Percentiles rank a stretch among this genome's conserved stretches.
Conservation (phyloP, 2,329 filamentous ascomycete species). For the Fusarium oligoseptatum region DNA sequence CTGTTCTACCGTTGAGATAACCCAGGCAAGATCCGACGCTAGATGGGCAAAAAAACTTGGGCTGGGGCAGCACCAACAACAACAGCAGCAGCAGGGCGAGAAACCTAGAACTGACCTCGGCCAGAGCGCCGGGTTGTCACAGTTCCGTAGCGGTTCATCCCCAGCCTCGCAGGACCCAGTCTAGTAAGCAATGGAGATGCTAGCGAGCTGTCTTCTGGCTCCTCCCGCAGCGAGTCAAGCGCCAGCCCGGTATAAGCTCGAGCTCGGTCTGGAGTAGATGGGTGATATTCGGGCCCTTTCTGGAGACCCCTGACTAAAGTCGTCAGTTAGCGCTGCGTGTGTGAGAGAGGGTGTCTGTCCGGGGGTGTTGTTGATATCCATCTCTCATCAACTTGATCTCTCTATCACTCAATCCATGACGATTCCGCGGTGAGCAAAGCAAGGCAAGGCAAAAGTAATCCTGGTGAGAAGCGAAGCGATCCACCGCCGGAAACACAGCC, state of each 20-base stretch:
- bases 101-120: conserved; percentile 15
- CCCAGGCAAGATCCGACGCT: conserved; percentile 31
- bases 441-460: neutral
- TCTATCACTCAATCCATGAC: conserved; percentile 3
- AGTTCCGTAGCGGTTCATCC: neutral
- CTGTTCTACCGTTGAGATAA: conserved; percentile 27
- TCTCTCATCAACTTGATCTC: conserved; percentile 11
- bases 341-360: conserved; percentile 13
- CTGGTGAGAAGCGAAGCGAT: conserved; percentile 28
- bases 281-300: conserved; percentile 27
- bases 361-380: conserved; percentile 27
- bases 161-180: conserved; percentile 3
- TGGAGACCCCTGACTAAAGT: conserved; percentile 20
- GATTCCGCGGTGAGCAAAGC: conserved; percentile 24
- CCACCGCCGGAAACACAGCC: conserved; percentile 31
- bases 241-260: conserved; percentile 6
- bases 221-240: conserved; percentile 11
- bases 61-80: conserved; percentile 1
- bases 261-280: conserved; percentile 4
- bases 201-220: conserved; percentile 1
- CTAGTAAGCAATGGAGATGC: conserved; percentile 12
- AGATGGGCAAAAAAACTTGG: conserved; percentile 15
- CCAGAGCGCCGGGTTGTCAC: conserved; percentile 3
- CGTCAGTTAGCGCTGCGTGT: conserved; percentile 29
- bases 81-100: neutral